Percentiles rank a stretch among this genome's conserved stretches.
These are phyloP conservation scores for Phyllosticta ampelicida DNA, from an alignment of 2,329 filamentous ascomycete genomes.

Conservation along the genomic window DNA sequence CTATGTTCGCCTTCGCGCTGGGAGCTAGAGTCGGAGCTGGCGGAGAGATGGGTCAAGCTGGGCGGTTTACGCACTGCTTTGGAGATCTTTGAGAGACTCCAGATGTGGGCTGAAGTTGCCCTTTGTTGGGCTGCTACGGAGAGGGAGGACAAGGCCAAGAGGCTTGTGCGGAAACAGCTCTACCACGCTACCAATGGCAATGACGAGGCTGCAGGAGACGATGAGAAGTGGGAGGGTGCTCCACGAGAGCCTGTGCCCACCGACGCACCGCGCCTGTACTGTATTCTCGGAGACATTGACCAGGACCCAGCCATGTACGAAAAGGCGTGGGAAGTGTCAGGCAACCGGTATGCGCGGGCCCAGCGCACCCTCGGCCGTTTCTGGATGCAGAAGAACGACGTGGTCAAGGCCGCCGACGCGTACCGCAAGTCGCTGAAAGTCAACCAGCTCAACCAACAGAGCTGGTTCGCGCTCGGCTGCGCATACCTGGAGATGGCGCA, in stretches of 20 bases:
- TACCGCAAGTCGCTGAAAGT: constrained; percentile 68
- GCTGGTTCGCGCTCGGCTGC: constrained; percentile 88
- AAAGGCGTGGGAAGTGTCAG: constrained; percentile 79
- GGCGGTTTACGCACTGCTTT: constrained; percentile 82
- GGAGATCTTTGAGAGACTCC: constrained; percentile 88
- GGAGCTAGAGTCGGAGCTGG: constrained; percentile 90
- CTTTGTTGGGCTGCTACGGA: constrained; percentile 72
- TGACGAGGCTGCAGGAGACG: constrained; percentile 32
- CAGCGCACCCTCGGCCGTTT: constrained; percentile 78
- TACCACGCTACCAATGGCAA: constrained; percentile 52
- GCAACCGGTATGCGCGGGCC: constrained; percentile 69
- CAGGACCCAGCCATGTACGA: constrained; percentile 64
- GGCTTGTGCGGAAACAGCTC: constrained; percentile 65
- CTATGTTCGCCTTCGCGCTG: constrained; percentile 77
- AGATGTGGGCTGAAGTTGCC: constrained; percentile 91
- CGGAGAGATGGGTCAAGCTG: constrained; percentile 80
- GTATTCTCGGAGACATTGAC: constrained; percentile 86
- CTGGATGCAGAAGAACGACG: constrained; percentile 57
- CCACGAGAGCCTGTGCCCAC: constrained; percentile 61
- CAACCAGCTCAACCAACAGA: constrained; percentile 69
- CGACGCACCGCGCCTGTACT: constrained; percentile 80
- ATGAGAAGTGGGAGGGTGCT: constrained; percentile 51
- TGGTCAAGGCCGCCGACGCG: constrained; percentile 59
- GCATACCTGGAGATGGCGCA: constrained; percentile 67
- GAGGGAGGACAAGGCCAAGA: constrained; percentile 73